Base-by-base conservation (phyloP, 2,329 filamentous ascomycete genomes). In the Fusarium sambucinum region DNA sequence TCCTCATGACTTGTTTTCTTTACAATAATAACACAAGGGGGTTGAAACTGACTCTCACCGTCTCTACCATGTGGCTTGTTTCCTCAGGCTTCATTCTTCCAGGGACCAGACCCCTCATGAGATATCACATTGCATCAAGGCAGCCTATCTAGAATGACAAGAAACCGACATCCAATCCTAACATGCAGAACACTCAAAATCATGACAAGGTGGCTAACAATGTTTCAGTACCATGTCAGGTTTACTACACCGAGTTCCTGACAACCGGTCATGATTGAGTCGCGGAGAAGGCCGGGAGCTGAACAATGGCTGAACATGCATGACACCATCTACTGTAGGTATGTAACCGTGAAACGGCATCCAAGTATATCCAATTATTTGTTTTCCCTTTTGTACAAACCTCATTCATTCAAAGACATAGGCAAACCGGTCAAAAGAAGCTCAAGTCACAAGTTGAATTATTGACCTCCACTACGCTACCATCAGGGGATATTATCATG, bases 401-500 rank as follows among this genome's bases (percentile, higher is more conserved):
- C 19, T 40, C 11, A 17, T 40, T 40, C 11, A 17, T 40, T 52
- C 32, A 51, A 16, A 21, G 4, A n/a, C 4, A 23, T 21, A n/a
- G 8, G 23, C 12, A 37, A 37, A 19, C 3, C 37, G n/a, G 32
- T 19, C 10, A 32, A 10, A 41, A 44, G 21, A 35, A 27, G 23
- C 33, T 55, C 33, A 57, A 54, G 47, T 40, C 55, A 59, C 41
- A 53, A 57, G 48, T 55, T 57, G 46, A 50, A 69, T 69, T 70
- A 69, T 59, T 69, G 46, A 38, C 48, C 52, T 63, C 53, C 48
- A 19, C 32, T 30, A 27, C 63, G 62, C 66, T 70, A 63, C 52
- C 45, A 55, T 52, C 21, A 51, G 56, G 51, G 66, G 62, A 69
- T 70, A 69, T 70, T 67, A 67, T 37, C 55, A 42, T 51, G 32